phyloP scores from a whole-genome alignment of 352 stramenopile species.

The Pythium pyrilobum region DNA sequence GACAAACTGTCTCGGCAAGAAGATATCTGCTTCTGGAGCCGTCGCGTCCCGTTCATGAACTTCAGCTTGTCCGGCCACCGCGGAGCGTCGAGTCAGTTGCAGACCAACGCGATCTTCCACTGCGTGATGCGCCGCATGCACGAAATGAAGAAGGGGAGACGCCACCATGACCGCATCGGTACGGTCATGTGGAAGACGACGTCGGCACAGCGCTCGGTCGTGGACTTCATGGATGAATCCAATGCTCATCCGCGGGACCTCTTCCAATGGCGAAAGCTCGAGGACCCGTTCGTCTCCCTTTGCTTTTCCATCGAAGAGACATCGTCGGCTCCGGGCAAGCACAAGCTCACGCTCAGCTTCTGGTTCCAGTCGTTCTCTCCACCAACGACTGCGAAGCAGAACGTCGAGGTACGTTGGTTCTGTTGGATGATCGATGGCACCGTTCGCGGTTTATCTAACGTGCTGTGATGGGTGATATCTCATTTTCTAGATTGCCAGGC shows the following conservation, averaged over 20 bases:
- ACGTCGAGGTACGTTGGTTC: background rate
- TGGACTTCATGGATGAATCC: conserved; percentile 2
- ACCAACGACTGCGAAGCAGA: conserved; percentile 7
- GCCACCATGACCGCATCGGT: conserved; percentile 5
- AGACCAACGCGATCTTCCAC: conserved; percentile 22
- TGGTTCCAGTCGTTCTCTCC: conserved; percentile 30
- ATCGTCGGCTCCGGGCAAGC: background rate
- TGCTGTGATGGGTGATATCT: no score
- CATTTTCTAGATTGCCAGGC: conserved; percentile 9
- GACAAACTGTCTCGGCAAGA: conserved; percentile 25
- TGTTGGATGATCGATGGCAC: no score
- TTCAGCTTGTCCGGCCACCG: conserved; percentile 19
- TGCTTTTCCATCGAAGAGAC: conserved; percentile 29
- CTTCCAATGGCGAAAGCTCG: conserved; percentile 23
- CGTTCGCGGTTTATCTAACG: no score
- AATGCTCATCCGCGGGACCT: background rate
- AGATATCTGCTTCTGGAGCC: conserved; percentile 35
- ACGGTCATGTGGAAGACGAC: conserved; percentile 39
- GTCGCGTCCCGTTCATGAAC: conserved; percentile 28
- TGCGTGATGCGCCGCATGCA: conserved; percentile 28
- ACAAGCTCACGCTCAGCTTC: conserved; percentile 12
- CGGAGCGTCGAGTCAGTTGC: background rate
- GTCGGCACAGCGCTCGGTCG: conserved; percentile 20
- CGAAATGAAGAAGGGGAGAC: conserved; percentile 9
- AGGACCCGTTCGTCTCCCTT: conserved; percentile 27